phyloP scores from a whole-genome alignment of 139 green algal species.

The Coelastrella sp. region DNA sequence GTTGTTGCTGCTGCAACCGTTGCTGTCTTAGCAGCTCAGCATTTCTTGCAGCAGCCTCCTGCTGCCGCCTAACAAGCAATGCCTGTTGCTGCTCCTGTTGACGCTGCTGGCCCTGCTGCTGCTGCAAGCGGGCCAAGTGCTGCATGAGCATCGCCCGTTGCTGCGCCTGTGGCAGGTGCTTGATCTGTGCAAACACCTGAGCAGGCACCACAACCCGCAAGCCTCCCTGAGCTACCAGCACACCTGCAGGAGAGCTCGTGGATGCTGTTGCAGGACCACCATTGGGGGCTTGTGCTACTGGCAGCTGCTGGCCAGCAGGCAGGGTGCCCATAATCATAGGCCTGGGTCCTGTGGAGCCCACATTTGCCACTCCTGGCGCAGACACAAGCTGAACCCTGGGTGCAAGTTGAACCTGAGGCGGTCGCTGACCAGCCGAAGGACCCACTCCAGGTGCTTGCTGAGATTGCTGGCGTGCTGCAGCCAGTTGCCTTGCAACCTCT shows the following conservation, averaged over 20 bases:
- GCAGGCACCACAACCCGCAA: no score
- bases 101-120: no score
- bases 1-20: slow-evolving; percentile 7
- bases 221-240: no score
- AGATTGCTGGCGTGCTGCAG: neutral
- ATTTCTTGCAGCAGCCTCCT: neutral
- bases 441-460: neutral
- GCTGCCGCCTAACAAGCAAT: neutral
- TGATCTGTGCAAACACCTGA: no score
- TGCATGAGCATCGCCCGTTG: neutral
- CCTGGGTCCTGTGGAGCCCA: no score
- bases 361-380: neutral
- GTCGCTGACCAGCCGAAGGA: neutral
- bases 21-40: neutral
- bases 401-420: no score
- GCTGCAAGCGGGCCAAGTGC: neutral
- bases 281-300: no score
- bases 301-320: no score
- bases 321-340: no score
- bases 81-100: slow-evolving; percentile 7
- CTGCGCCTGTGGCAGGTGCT: neutral
- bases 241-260: no score
- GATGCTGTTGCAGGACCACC: neutral
- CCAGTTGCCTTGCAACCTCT: neutral
- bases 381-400: no score